Evolutionary conservation across 2,329 filamentous ascomycete species (phyloP), one percentile per base, ranked within the genome.

Genomic region (Teratosphaeria gauchensis): DNA sequence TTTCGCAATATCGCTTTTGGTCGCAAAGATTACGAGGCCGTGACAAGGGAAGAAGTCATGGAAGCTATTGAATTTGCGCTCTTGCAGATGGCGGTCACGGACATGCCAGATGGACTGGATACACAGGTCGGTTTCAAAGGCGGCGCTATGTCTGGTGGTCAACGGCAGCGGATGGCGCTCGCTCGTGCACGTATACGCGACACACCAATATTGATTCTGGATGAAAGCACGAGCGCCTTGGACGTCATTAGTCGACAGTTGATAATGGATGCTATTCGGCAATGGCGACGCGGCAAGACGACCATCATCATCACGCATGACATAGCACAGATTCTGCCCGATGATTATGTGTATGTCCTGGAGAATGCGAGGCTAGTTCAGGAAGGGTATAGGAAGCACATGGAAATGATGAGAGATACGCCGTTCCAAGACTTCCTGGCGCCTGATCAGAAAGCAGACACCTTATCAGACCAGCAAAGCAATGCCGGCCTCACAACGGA

Each of bases 231-330:
- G 0, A 94, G 90, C 71, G 89, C 89, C 0, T 76, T 97, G 9
- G 92, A 97, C 66, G 83, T 85, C n/a, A 78, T 81, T 9, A 92
- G 82, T 58, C 82, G 86, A 61, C 75, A 75, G 0, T 72, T 85
- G 12, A 81, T 96, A 42, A 86, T 95, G 79, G 82, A 88, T 51
- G 83, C 85, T 0, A 86, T 96, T 56, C 81, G 90, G 7, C 69
- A 80, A 21, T 96, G 91, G 92, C 81, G 94, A 24, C 77, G 75
- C 38, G 86, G 82, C 0, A 94, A 89, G 70, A 96, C 92, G 0
- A 97, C 92, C 0, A 89, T 97, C 56, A 84, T 97, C 64, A 92
- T 97, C 66, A 96, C 94, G 0, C 92, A 97, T 68, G 90, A 97
- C 63, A 82, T 94, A 33, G 81, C 84, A 0, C 88, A 92, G 64